phyloP scores from a whole-genome alignment of 192 early-diverging fungal species.

The Coemansia sp. region DNA sequence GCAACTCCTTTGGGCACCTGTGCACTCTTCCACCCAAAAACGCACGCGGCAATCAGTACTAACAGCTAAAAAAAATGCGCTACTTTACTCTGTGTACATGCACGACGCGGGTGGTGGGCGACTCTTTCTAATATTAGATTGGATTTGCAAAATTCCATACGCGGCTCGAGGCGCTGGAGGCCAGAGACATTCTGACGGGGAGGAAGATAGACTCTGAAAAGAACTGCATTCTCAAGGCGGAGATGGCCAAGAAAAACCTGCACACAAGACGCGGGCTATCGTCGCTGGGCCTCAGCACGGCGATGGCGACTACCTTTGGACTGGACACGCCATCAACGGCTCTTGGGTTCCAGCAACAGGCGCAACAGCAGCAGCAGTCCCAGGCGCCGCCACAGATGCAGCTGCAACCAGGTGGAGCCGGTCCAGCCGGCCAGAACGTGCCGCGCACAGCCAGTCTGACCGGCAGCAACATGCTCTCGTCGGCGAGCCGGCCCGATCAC shows the following conservation, averaged over 20 bases:
- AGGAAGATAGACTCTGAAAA: conserved; percentile 87
- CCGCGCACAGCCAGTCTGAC: conserved; percentile 36
- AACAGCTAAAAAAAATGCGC: not conserved
- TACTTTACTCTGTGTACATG: conserved; percentile 6
- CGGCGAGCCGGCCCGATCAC: conserved; percentile 40
- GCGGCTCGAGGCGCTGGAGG: conserved; percentile 85
- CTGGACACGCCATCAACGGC: conserved; percentile 33
- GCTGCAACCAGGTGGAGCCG: not conserved
- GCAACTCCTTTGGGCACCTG: too few relatives aligned
- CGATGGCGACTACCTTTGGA: conserved; percentile 37
- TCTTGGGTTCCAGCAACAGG: conserved; percentile 19
- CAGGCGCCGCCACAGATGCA: conserved; percentile 8
- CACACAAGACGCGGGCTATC: conserved; percentile 83
- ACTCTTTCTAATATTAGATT: too few relatives aligned
- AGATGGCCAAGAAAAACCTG: conserved; percentile 99
- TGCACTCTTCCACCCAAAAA: too few relatives aligned
- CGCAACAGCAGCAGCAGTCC: conserved; percentile 14
- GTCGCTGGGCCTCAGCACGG: conserved; percentile 28
- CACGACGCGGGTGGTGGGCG: too few relatives aligned
- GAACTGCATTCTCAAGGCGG: conserved; percentile 87
- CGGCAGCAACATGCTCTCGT: conserved; percentile 34
- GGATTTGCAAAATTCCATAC: conserved; percentile 98
- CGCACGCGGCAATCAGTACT: too few relatives aligned
- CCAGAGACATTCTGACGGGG: conserved; percentile 87
- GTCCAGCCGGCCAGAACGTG: conserved; percentile 4